A percentile compares a stretch with the other conserved stretches of the same genome.
Evolutionary conservation across 306 rosid species (phyloP).

Genomic region (Vigna radiata): DNA sequence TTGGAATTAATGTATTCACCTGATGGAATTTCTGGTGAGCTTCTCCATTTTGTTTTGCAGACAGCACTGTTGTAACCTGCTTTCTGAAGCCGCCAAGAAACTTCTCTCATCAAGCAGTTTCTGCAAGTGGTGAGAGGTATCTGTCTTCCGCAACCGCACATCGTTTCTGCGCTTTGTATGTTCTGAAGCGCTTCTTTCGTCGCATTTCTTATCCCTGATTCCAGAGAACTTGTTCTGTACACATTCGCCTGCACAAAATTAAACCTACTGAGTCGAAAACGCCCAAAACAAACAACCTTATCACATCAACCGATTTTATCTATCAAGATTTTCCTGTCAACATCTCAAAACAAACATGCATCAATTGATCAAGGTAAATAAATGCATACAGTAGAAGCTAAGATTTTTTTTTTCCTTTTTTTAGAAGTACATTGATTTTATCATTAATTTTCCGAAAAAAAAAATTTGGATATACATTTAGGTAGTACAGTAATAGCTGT

Average conservation of each 20-base stretch:
- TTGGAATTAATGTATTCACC: slow-evolving; percentile 46
- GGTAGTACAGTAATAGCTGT: too few species aligned
- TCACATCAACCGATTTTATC: too few species aligned
- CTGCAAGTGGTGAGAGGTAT: slow-evolving; percentile 48
- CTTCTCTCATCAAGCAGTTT: slow-evolving; percentile 72
- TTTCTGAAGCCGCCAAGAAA: slow-evolving; percentile 63
- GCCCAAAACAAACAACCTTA: too few species aligned
- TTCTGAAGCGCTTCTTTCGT: slow-evolving; percentile 66
- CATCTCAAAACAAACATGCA: too few species aligned
- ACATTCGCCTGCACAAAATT: slow-evolving; percentile 53
- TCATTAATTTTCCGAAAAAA: too few species aligned
- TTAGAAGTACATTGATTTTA: too few species aligned
- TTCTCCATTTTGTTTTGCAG: slow-evolving; percentile 87
- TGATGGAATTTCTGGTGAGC: slow-evolving; percentile 67
- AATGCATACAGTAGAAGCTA: too few species aligned
- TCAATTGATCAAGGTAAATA: too few species aligned
- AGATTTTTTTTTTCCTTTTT: too few species aligned
- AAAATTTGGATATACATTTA: too few species aligned
- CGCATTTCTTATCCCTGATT: slow-evolving; percentile 63
- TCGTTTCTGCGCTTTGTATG: slow-evolving; percentile 35
- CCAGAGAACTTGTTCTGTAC: slow-evolving; percentile 65
- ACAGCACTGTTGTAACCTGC: slow-evolving; percentile 69
- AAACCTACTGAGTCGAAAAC: neutral
- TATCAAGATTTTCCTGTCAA: too few species aligned
- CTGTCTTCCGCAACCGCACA: slow-evolving; percentile 63